Evolutionary conservation across 192 early-diverging fungal genomes (phyloP).

Genomic region (Radiomyces spectabilis): DNA sequence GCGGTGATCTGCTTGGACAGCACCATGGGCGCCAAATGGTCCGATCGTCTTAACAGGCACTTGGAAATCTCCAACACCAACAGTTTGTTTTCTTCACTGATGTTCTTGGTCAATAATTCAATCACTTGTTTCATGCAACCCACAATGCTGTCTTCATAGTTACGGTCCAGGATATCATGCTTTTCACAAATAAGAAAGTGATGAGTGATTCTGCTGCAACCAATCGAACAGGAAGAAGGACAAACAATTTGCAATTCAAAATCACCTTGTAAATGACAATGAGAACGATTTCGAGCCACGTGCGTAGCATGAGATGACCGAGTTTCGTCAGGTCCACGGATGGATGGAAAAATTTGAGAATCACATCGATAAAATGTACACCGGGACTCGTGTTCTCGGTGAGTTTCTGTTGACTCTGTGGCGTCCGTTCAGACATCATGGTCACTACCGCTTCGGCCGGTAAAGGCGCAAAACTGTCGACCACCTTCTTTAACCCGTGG

Average conservation of each 20-base stretch:
- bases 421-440: conserved; percentile 11
- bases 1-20: conserved; percentile 52
- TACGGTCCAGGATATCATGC: conserved; percentile 33
- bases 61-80: conserved; percentile 43
- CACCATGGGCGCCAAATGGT: conserved; percentile 46
- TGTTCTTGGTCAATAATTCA: conserved; percentile 29
- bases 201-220: neutral
- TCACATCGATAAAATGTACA: conserved; percentile 43
- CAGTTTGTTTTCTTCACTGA: conserved; percentile 50
- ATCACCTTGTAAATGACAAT: conserved; percentile 53
- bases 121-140: conserved; percentile 31
- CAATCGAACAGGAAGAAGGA: neutral
- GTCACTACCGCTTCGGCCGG: conserved; percentile 20
- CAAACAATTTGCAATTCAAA: neutral
- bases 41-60: conserved; percentile 40
- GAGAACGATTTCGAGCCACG: conserved; percentile 46
- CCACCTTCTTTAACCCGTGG: conserved; percentile 32
- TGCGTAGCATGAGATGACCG: conserved; percentile 37
- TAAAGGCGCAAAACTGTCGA: conserved; percentile 33
- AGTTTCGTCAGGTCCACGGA: conserved; percentile 36
- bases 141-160: conserved; percentile 28
- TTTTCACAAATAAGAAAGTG: conserved; percentile 4
- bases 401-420: conserved; percentile 13
- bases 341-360: conserved; percentile 44
- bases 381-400: conserved; percentile 31